These are phyloP conservation scores for Apostasia ramifera DNA, from an alignment of 106 monocot species.

Conservation along the genomic window DNA sequence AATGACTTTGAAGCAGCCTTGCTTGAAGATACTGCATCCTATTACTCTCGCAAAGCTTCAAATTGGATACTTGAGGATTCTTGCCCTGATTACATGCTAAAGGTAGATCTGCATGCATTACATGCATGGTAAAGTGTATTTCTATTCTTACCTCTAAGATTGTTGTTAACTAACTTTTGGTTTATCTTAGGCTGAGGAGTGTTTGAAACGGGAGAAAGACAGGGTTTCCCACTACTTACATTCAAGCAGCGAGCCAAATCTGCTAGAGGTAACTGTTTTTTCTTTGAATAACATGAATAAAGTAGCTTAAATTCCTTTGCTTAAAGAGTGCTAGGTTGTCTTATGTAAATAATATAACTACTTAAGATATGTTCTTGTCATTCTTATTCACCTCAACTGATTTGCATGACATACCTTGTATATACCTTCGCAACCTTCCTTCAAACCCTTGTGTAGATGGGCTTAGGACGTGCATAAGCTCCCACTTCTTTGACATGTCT, in stretches of 20 bases:
- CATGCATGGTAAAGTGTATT: background rate
- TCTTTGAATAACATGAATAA: too few species aligned
- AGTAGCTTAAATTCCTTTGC: too few species aligned
- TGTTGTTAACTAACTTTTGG: background rate
- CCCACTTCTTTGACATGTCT: too few species aligned
- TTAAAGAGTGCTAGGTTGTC: too few species aligned
- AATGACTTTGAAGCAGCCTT: slow-evolving; percentile 69
- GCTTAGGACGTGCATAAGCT: too few species aligned
- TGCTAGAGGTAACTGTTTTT: slow-evolving; percentile 49
- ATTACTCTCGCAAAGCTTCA: slow-evolving; percentile 75
- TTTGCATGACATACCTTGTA: too few species aligned
- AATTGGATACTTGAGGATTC: slow-evolving; percentile 81
- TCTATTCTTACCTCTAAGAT: too few species aligned
- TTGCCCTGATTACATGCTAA: slow-evolving; percentile 84
- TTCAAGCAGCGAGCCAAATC: slow-evolving; percentile 69
- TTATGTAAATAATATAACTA: too few species aligned
- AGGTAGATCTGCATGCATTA: slow-evolving; percentile 26
- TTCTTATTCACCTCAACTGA: too few species aligned
- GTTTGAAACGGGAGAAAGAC: slow-evolving; percentile 70
- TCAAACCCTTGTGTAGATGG: too few species aligned
- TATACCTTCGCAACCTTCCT: too few species aligned
- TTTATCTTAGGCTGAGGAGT: slow-evolving; percentile 66
- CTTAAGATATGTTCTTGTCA: too few species aligned
- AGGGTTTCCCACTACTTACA: slow-evolving; percentile 79
- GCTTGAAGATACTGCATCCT: slow-evolving; percentile 54